Evolutionary conservation across 257 asterid species (phyloP), one percentile per base, ranked within the genome.

Genomic region (Haberlea rhodopensis): DNA sequence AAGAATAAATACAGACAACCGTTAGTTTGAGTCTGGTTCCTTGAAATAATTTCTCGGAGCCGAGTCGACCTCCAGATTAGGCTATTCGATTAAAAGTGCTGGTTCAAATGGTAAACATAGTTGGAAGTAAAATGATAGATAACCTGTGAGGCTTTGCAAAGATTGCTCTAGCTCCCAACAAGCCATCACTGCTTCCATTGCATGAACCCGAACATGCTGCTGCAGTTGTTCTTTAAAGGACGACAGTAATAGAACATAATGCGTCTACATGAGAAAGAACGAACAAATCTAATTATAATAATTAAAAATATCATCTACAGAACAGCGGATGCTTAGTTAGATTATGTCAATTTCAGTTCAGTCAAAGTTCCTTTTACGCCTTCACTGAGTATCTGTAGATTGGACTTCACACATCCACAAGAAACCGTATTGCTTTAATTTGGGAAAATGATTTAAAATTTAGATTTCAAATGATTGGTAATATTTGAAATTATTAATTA

Each of bases 131-230:
- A 19, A n/a, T n/a, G n/a, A n/a, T n/a, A 31, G 55, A 60, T 65
- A 67, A 91, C 98, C 96, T 65, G 98, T 88, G 89, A 73, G 96
- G 95, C 98, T n/a, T n/a, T n/a, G n/a, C n/a, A n/a, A n/a, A n/a
- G n/a, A n/a, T n/a, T n/a, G n/a, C n/a, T n/a, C n/a, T n/a, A n/a
- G n/a, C n/a, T n/a, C n/a, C n/a, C n/a, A n/a, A n/a, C n/a, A n/a
- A n/a, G n/a, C n/a, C n/a, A 89, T 91, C 83, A 91, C 98, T 24
- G 98, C 96, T 87, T 91, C 98, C 98, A 91, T 89, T 52, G 98
- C 98, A 82, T 91, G 98, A 60, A 91, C 96, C 1, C 98, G 90
- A 18, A 91, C 98, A 43, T 91, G 98, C 52, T 91, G 98, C 56
- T 91, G 98, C 73, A 91, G 87, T 77, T 91, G 98, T 53, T 91